Evolutionary conservation across 805 yeast genomes (phyloP).

Genomic region (Starmerella vitae): DNA sequence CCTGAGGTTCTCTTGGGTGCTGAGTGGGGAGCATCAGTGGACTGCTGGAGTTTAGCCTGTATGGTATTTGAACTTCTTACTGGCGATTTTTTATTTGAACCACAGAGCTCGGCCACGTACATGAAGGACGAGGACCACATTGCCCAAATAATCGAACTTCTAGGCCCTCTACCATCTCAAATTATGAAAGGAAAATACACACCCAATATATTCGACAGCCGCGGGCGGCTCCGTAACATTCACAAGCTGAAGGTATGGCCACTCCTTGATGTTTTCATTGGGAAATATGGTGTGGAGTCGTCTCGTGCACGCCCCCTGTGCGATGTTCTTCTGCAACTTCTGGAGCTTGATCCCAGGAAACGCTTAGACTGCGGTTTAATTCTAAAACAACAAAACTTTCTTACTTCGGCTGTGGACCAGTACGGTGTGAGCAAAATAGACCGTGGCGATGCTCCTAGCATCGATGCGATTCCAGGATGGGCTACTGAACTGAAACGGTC

Average conservation of each 20-base stretch:
- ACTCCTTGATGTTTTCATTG: slow-evolving; percentile 60
- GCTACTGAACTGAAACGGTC: slow-evolving; percentile 38
- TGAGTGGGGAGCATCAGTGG: slow-evolving; percentile 90
- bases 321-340: slow-evolving; percentile 74
- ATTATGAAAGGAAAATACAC: slow-evolving; percentile 49
- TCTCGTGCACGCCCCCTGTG: slow-evolving; percentile 59
- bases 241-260: slow-evolving; percentile 82
- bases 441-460: slow-evolving; percentile 64
- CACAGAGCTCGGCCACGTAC: slow-evolving; percentile 45
- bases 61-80: slow-evolving; percentile 79
- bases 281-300: slow-evolving; percentile 65
- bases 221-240: slow-evolving; percentile 65
- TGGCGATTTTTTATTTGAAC: slow-evolving; percentile 91
- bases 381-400: slow-evolving; percentile 43
- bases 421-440: slow-evolving; percentile 57
- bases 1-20: slow-evolving; percentile 77
- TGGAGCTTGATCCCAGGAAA: slow-evolving; percentile 57
- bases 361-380: slow-evolving; percentile 96
- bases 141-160: slow-evolving; percentile 81
- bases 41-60: slow-evolving; percentile 94
- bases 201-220: slow-evolving; percentile 45
- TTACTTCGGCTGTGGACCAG: slow-evolving; percentile 59
- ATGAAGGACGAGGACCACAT: slow-evolving; percentile 89
- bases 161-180: slow-evolving; percentile 55
- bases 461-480: slow-evolving; percentile 90